These are phyloP conservation scores for Diaporthe vaccinii DNA, from an alignment of 2,329 filamentous ascomycete genomes.

Conservation along the genomic window DNA sequence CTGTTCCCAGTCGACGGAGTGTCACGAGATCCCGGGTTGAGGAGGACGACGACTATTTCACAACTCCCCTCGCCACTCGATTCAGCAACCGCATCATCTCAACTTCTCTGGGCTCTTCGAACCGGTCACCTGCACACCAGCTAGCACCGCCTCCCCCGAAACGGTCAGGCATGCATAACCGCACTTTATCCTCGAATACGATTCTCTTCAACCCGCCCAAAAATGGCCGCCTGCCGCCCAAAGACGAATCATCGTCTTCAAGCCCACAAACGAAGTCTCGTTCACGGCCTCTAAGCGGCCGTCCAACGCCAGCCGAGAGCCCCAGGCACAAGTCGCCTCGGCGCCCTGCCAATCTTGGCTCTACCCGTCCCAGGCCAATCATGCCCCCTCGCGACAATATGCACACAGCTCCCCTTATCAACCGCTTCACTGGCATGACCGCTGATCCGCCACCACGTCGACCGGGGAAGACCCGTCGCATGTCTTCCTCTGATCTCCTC, in stretches of 20 bases:
- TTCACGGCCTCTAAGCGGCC: slow-evolving; percentile 54
- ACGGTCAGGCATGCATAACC: slow-evolving; percentile 69
- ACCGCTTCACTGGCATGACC: slow-evolving; percentile 63
- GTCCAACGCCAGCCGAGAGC: slow-evolving; percentile 55
- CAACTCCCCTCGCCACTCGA: slow-evolving; percentile 61
- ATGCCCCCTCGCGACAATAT: slow-evolving; percentile 65
- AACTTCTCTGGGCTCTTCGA: slow-evolving; percentile 49
- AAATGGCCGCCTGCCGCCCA: slow-evolving; percentile 23
- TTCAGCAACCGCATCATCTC: slow-evolving; percentile 51
- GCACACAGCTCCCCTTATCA: slow-evolving; percentile 65
- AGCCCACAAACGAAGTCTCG: slow-evolving; percentile 47
- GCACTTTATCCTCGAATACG: slow-evolving; percentile 85
- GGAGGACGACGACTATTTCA: slow-evolving; percentile 66
- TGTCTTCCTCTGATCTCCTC: slow-evolving; percentile 78
- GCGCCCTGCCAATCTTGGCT: slow-evolving; percentile 56
- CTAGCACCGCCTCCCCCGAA: slow-evolving; percentile 47
- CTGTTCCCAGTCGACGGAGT: slow-evolving; percentile 45
- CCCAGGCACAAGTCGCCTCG: slow-evolving; percentile 63
- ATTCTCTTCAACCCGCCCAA: slow-evolving; percentile 81
- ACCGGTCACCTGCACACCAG: slow-evolving; percentile 41
- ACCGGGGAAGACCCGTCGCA: slow-evolving; percentile 53
- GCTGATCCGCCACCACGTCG: slow-evolving; percentile 61
- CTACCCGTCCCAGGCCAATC: slow-evolving; percentile 70
- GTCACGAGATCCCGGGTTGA: slow-evolving; percentile 44
- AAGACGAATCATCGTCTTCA: slow-evolving; percentile 58